Evolutionary conservation across 306 rosid species (phyloP).

Genomic region (Begonia loranthoides): DNA sequence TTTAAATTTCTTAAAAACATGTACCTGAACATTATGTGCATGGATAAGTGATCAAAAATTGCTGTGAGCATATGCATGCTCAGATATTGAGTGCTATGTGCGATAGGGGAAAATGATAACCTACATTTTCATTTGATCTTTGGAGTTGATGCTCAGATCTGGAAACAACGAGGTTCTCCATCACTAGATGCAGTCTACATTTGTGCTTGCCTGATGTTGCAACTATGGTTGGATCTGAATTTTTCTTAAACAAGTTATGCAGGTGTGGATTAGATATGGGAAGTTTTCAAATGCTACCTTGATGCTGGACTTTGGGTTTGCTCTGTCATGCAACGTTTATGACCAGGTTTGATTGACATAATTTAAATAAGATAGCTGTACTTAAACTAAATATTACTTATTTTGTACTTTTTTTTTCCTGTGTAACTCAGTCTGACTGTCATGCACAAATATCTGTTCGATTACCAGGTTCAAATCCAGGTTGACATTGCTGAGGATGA

Average conservation of each 20-base stretch:
- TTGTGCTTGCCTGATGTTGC: background rate
- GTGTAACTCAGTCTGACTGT: too few species aligned
- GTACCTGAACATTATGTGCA: too few species aligned
- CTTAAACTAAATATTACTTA: too few species aligned
- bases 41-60: too few species aligned
- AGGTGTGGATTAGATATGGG: constrained; percentile 81
- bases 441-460: too few species aligned
- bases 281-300: constrained; percentile 68
- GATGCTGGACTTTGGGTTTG: constrained; percentile 75
- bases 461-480: constrained; percentile 46
- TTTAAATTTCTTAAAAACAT: too few species aligned
- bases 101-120: background rate
- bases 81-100: background rate
- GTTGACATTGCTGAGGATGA: constrained; percentile 33
- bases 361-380: constrained; percentile 7
- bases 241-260: constrained; percentile 5
- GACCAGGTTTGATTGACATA: constrained; percentile 47
- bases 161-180: background rate
- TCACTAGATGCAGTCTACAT: background rate
- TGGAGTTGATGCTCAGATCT: background rate
- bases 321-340: constrained; percentile 51
- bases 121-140: background rate
- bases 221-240: background rate
- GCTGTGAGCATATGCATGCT: background rate
- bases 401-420: too few species aligned